Percentiles rank a stretch among this genome's conserved stretches.
Evolutionary conservation across 352 stramenopile species (phyloP).

Genomic region (Phytophthora rubi): DNA sequence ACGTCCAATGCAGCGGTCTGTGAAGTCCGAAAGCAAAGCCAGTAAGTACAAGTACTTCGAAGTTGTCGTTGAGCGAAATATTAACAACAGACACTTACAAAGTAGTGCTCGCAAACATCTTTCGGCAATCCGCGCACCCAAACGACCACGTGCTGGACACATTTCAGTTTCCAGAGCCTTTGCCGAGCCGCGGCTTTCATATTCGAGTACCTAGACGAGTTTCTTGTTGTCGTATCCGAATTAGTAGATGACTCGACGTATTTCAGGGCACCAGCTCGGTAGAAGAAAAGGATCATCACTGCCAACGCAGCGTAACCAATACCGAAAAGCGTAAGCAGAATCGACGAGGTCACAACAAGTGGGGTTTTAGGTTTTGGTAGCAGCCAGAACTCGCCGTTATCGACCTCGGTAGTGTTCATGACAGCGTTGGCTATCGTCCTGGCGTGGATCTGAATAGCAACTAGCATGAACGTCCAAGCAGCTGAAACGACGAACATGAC

Average conservation of each 20-base stretch:
- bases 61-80: neutral
- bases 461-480: neutral
- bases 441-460: neutral
- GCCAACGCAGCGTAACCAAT: neutral
- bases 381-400: neutral
- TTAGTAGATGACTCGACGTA: neutral
- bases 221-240: neutral
- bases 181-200: neutral
- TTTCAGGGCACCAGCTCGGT: neutral
- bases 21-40: neutral
- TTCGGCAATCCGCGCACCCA: neutral
- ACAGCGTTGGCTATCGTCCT: neutral
- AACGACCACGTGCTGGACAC: neutral
- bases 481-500: neutral
- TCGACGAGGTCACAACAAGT: neutral
- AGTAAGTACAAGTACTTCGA: neutral
- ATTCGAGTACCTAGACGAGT: neutral
- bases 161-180: neutral
- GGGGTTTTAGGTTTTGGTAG: neutral
- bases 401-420: neutral
- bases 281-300: neutral
- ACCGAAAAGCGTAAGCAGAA: neutral
- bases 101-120: neutral
- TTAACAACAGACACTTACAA: neutral
- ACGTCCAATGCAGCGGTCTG: neutral